These are phyloP conservation scores for Bisporella sp. DNA, from an alignment of 2,329 filamentous ascomycete species.

Conservation along the genomic window DNA sequence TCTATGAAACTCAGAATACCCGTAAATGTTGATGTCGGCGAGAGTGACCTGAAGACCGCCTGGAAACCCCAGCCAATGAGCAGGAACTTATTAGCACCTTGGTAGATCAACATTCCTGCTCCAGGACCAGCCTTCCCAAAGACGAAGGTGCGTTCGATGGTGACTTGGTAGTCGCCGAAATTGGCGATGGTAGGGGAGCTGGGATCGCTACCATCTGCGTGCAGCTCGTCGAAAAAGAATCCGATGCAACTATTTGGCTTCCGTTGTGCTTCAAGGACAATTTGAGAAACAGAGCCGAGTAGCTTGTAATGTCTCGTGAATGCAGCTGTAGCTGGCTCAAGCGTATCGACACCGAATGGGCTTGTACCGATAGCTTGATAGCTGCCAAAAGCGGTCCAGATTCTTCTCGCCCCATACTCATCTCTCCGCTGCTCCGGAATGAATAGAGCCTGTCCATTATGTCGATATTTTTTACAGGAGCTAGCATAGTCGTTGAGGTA, in stretches of 20 bases:
- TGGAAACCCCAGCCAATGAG: conserved; percentile 40
- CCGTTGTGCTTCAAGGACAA: conserved; percentile 34
- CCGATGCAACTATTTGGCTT: conserved; percentile 28
- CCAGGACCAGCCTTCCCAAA: conserved; percentile 36
- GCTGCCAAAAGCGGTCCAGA: conserved; percentile 32
- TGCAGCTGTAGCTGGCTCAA: conserved; percentile 25
- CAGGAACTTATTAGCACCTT: conserved; percentile 32
- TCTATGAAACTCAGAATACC: conserved; percentile 37
- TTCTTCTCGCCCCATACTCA: conserved; percentile 33
- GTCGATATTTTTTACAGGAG: conserved; percentile 12
- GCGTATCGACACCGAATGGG: conserved; percentile 37
- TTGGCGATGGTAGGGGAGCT: conserved; percentile 20
- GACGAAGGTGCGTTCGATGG: conserved; percentile 37
- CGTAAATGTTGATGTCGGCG: conserved; percentile 31
- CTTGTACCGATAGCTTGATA: conserved; percentile 29
- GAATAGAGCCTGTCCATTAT: conserved; percentile 36
- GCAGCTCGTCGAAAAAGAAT: conserved; percentile 36
- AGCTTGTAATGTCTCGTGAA: conserved; percentile 35
- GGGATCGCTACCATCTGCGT: conserved; percentile 23
- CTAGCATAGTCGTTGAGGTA: not conserved
- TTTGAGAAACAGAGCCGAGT: conserved; percentile 26
- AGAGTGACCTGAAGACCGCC: conserved; percentile 25
- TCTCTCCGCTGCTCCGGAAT: conserved; percentile 41
- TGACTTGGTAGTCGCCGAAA: conserved; percentile 31
- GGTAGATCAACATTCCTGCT: conserved; percentile 34